A percentile compares a stretch with the other conserved stretches of the same genome.
phyloP scores from a whole-genome alignment of 1,139 yeast genomes.

The Suhomyces chickasaworum region DNA sequence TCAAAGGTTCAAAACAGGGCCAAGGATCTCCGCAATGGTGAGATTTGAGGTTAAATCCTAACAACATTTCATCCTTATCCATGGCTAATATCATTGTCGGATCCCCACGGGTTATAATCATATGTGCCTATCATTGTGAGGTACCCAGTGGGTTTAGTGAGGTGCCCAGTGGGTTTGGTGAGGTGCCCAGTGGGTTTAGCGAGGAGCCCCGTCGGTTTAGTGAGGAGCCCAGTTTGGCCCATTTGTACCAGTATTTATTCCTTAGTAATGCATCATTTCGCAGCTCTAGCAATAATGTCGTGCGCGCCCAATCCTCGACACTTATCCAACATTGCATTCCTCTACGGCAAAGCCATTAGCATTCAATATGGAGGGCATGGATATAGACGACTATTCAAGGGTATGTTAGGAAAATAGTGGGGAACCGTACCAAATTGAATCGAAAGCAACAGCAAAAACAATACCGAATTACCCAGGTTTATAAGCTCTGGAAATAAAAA shows the following conservation, averaged over 20 bases:
- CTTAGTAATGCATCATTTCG: constrained; percentile 6
- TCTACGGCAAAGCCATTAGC: not conserved
- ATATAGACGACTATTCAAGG: constrained; percentile 56
- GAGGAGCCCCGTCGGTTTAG: too few species aligned
- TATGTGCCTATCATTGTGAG: too few species aligned
- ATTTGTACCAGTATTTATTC: not conserved
- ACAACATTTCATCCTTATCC: too few species aligned
- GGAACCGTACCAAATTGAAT: not conserved
- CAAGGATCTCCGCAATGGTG: too few species aligned
- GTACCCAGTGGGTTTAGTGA: too few species aligned
- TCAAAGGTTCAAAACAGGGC: too few species aligned
- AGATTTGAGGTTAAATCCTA: not conserved
- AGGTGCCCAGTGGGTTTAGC: too few species aligned
- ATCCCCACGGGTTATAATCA: too few species aligned
- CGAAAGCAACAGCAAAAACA: not conserved
- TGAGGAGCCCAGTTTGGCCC: not conserved
- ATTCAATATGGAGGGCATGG: constrained; percentile 50
- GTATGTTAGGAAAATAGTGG: constrained; percentile 34
- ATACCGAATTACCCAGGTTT: too few species aligned
- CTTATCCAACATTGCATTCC: constrained; percentile 2
- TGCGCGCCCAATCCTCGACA: constrained; percentile 10
- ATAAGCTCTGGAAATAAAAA: too few species aligned
- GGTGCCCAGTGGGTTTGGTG: too few species aligned
- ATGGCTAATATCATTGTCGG: too few species aligned
- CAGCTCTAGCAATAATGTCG: constrained; percentile 4